Evolutionary conservation across 306 rosid species (phyloP), one percentile per base, ranked within the genome.

Genomic region (Gleditsia sinensis): DNA sequence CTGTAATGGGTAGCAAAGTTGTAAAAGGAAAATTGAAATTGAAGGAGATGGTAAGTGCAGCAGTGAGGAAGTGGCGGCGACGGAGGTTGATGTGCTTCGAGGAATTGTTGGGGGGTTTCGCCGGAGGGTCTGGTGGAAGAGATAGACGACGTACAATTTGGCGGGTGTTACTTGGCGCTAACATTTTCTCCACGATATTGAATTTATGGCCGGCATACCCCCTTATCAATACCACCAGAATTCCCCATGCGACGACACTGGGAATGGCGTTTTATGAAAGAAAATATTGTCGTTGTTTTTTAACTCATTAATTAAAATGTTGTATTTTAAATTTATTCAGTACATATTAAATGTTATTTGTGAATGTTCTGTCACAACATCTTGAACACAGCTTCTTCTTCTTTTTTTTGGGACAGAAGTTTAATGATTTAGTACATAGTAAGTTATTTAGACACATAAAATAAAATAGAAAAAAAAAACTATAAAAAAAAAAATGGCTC

Each of bases 1-100:
- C 85, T 49, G 79, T 14, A 0, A 60, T 1, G 40, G 51, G 73
- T 1, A 58, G 13, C 0, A 53, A 21, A 67, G 65, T 51, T 59
- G 71, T 27, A 1, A 67, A 28, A 39, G 65, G 36, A 33, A 59
- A 23, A 57, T 13, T 13, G 55, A 21, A 30, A 24, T 75, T 75
- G 86, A 86, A 60, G 69, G 87, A 74, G 42, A 80, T 13, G 56
- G 85, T 83, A 48, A 78, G 77, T 55, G 82, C 82, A 16, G 82
- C 82, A 16, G 83, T 9, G 50, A 73, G 72, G 63, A 71, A 59
- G 77, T 71, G 84, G 75, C 87, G 90, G 23, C 72, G 85, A 20
- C 16, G 83, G 72, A 80, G 69, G 56, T 48, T 57, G 40, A 57
- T 9, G 24, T 40, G 75, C 5, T 17, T 28, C 3, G 9, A 27